A percentile compares a stretch with the other conserved stretches of the same genome.
Conservation (phyloP, 2,329 filamentous ascomycete genomes). For the Claviceps spartinae region DNA sequence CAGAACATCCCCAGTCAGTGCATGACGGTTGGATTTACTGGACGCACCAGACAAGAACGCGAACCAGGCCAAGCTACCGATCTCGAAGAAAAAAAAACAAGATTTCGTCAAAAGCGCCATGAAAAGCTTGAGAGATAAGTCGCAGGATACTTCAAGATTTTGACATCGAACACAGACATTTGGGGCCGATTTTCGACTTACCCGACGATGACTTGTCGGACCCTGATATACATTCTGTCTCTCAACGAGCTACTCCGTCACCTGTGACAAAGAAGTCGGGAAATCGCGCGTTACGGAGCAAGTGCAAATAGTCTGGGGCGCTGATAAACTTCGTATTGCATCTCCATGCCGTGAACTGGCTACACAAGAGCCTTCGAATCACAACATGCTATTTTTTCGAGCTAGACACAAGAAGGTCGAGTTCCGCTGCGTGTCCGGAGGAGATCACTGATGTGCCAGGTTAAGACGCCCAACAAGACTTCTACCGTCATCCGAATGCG, state of each 20-base stretch:
- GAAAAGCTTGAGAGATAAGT: constrained; percentile 22
- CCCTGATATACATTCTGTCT: constrained; percentile 26
- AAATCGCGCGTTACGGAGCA: constrained; percentile 38
- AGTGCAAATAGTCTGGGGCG: constrained; percentile 34
- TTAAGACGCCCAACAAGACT: constrained; percentile 29
- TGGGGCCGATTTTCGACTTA: constrained; percentile 41
- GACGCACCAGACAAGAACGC: constrained; percentile 29
- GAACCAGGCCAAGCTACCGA: constrained; percentile 29
- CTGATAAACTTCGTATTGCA: constrained; percentile 40
- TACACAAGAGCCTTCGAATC: constrained; percentile 44
- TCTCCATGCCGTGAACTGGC: constrained; percentile 41
- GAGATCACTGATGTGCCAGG: constrained; percentile 36
- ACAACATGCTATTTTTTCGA: constrained; percentile 40
- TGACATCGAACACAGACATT: constrained; percentile 27
- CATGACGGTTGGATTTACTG: constrained; percentile 21
- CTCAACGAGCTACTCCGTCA: constrained; percentile 32
- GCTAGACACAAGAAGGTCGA: constrained; percentile 18
- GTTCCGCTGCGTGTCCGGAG: constrained; percentile 32
- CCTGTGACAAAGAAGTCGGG: constrained; percentile 11
- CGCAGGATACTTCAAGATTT: constrained; percentile 26
- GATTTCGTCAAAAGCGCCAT: constrained; percentile 32
- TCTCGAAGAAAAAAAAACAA: constrained; percentile 21
- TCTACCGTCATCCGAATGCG: constrained; percentile 35
- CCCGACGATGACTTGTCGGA: constrained; percentile 24
- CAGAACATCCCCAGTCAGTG: constrained; percentile 23